phyloP scores from a whole-genome alignment of 495 filamentous ascomycete species.

The Annulohypoxylon bovei region DNA sequence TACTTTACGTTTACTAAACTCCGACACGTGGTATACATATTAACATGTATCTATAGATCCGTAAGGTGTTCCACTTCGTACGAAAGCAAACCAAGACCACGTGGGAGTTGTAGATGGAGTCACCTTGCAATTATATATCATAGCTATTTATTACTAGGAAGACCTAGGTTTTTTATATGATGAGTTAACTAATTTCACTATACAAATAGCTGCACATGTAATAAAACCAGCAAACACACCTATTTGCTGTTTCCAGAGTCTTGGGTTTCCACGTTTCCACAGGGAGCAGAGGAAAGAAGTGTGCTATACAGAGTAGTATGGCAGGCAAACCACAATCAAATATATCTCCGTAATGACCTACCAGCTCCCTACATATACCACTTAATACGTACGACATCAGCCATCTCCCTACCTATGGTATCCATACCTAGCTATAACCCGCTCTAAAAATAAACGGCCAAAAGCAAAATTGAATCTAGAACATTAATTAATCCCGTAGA shows the following conservation, averaged over 20 bases:
- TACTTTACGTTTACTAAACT: background rate
- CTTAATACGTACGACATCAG: background rate
- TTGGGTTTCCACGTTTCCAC: background rate
- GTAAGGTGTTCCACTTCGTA: background rate
- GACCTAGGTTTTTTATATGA: background rate
- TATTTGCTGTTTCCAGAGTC: background rate
- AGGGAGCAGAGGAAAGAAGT: background rate
- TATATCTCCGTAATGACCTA: background rate
- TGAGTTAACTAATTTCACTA: background rate
- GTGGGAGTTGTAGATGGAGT: slow-evolving; percentile 5
- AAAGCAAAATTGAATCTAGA: background rate
- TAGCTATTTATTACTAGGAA: background rate
- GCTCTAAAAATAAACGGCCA: slow-evolving; percentile 1
- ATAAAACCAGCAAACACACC: background rate
- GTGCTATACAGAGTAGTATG: background rate
- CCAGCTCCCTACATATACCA: background rate
- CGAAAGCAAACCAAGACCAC: background rate
- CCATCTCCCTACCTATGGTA: background rate
- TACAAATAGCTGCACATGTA: background rate
- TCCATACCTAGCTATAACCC: background rate
- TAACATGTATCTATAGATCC: background rate
- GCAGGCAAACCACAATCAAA: background rate
- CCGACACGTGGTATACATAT: background rate
- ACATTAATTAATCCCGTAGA: no score
- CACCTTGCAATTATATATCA: background rate